Evolutionary conservation across 202 grass and related monocot species (phyloP), one percentile per base, ranked within the genome.

Genomic region (Thinopyrum obtusiflorum): DNA sequence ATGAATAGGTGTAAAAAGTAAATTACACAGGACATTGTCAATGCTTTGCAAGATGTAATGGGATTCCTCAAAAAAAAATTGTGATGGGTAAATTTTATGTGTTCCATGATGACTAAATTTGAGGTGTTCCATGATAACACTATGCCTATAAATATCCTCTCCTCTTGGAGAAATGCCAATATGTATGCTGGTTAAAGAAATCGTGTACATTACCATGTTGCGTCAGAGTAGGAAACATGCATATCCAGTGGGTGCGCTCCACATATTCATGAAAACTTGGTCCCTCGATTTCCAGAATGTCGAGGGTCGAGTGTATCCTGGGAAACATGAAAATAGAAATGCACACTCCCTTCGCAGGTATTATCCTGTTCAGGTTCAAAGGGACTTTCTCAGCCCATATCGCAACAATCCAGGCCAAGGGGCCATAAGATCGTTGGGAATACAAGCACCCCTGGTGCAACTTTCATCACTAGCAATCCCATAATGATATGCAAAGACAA

Each of bases 291-390:
- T 81, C 76, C 89, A 86, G 65, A 92, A 35, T 33, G 65, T 40
- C 81, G 82, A 53, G 37, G 53, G 51, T 36, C 88, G 79, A 85
- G 46, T 74, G 55, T 73, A 78, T 84, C 88, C 92, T 91, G 87
- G 84, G 92, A 89, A 90, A 78, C 86, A 88, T 86, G 74, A 83
- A 94, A 92, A 86, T 79, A 85, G 65, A 92, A 90, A 36, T 91
- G 96, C 96, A 98, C 96, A 80, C 96, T 98, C 96, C 96, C 91
- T 96, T 86, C 93, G 96, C 96, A 96, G 93, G 96, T 86, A 98
- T 98, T 96, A 94, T 92, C 91, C 96, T 98, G 93, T 89, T 91
- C 93, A 95, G 96, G 96, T 98, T 98, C 96, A 88, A 95, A 98
- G 96, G 96, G 93, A 96, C 93, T 98, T 98, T 98, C 96, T 98